A percentile compares a stretch with the other conserved stretches of the same genome.
phyloP scores from a whole-genome alignment of 768 basidiomycete species.

The Dentipellis fragilis region DNA sequence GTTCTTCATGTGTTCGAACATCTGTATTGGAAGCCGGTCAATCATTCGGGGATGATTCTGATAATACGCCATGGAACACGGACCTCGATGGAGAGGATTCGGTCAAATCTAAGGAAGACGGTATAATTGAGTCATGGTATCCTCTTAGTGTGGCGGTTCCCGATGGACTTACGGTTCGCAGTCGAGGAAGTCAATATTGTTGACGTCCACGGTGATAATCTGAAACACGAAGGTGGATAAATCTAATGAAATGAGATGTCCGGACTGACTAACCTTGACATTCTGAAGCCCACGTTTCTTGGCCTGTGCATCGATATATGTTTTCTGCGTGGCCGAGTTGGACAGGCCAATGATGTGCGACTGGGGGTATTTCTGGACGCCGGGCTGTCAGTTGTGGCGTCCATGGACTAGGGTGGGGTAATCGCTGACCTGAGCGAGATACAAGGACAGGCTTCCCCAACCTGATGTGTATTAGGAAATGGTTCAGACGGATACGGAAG shows the following conservation, averaged over 20 bases:
- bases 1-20: constrained; percentile 76
- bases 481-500: neutral
- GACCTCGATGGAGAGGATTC: constrained; percentile 63
- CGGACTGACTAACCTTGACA: constrained; percentile 29
- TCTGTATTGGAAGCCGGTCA: constrained; percentile 23
- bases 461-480: constrained; percentile 23
- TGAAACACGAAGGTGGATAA: constrained; percentile 12
- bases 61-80: neutral
- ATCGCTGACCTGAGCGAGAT: constrained; percentile 44
- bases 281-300: constrained; percentile 41
- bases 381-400: neutral
- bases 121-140: neutral
- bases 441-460: constrained; percentile 65
- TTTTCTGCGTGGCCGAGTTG: constrained; percentile 60
- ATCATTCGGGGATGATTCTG: too few relatives aligned
- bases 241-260: too few relatives aligned
- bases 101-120: constrained; percentile 42
- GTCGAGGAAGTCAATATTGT: constrained; percentile 45
- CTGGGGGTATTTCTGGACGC: constrained; percentile 51
- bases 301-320: constrained; percentile 45
- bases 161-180: constrained; percentile 28
- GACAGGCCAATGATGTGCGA: constrained; percentile 54
- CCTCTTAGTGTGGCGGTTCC: neutral
- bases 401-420: too few relatives aligned
- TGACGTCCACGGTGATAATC: constrained; percentile 65